Conservation (phyloP, 768 basidiomycete genomes). For the Lactifluus pinguis region DNA sequence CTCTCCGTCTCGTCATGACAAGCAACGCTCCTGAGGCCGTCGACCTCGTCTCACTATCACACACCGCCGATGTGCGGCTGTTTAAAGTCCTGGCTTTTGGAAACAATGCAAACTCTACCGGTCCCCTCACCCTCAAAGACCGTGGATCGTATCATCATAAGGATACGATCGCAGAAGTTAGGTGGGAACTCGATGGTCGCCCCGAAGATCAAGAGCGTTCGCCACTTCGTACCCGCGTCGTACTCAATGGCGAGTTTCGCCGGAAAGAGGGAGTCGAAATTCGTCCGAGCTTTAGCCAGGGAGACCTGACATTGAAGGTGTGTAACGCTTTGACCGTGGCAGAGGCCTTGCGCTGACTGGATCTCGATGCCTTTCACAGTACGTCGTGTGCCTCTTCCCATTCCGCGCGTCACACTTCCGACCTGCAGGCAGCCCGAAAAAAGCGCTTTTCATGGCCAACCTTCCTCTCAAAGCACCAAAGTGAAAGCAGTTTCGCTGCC, state of each 20-base stretch:
- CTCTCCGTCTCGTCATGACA: constrained; percentile 7
- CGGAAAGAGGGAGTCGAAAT: background rate
- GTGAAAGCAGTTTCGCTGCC: background rate
- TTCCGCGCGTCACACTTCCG: background rate
- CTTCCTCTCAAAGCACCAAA: background rate
- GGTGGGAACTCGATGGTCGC: background rate
- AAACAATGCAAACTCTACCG: background rate
- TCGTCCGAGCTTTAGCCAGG: background rate
- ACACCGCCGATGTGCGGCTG: constrained; percentile 6
- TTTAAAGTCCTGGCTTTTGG: constrained; percentile 14
- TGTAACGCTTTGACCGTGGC: background rate
- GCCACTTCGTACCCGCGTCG: background rate
- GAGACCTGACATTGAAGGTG: constrained; percentile 5
- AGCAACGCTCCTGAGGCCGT: background rate
- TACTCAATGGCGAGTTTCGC: background rate
- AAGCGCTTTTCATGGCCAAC: constrained; percentile 5
- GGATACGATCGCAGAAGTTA: background rate
- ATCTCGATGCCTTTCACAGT: background rate
- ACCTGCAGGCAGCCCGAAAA: background rate
- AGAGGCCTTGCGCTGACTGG: background rate
- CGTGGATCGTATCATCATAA: background rate
- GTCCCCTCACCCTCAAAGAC: background rate
- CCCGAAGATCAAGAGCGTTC: background rate
- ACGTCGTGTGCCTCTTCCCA: constrained; percentile 1
- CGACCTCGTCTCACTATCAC: background rate